Conservation (phyloP, 257 asterid genomes). For the Jacaranda mimosifolia region DNA sequence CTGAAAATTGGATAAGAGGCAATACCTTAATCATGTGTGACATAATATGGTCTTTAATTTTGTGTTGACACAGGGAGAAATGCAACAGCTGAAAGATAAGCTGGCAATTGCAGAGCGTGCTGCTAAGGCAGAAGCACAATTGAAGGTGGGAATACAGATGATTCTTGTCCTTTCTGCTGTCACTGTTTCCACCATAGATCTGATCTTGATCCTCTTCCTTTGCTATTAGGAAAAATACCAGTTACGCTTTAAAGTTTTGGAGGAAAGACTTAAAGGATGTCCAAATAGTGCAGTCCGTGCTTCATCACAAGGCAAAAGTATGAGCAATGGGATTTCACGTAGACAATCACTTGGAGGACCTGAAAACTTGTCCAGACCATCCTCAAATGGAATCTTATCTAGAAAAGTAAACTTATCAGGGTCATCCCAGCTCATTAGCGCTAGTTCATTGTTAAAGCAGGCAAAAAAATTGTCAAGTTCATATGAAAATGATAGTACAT, state of each 20-base stretch:
- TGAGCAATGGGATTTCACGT: conserved; percentile 59
- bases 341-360: conserved; percentile 74
- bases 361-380: conserved; percentile 56
- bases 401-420: conserved; percentile 51
- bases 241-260: conserved; percentile 86
- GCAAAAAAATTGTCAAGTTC: conserved; percentile 52
- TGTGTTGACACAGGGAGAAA: conserved; percentile 61
- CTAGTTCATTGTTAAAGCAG: conserved; percentile 55
- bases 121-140: conserved; percentile 82
- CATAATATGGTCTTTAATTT: conserved; percentile 29
- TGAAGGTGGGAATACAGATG: conserved; percentile 61
- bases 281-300: conserved; percentile 53
- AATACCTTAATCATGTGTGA: conserved; percentile 1
- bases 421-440: conserved; percentile 45
- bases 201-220: conserved; percentile 28
- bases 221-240: conserved; percentile 80
- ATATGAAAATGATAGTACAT: conserved; percentile 49
- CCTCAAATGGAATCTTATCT: conserved; percentile 57
- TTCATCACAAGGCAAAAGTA: conserved; percentile 57
- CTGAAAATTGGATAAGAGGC: not conserved
- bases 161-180: conserved; percentile 22
- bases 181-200: conserved; percentile 23
- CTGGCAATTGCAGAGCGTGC: conserved; percentile 84
- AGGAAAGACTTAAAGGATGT: conserved; percentile 72
- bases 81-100: conserved; percentile 84